Evolutionary conservation across 2,329 filamentous ascomycete species (phyloP), one percentile per base, ranked within the genome.

Genomic region (Rhinocladiella similis): DNA sequence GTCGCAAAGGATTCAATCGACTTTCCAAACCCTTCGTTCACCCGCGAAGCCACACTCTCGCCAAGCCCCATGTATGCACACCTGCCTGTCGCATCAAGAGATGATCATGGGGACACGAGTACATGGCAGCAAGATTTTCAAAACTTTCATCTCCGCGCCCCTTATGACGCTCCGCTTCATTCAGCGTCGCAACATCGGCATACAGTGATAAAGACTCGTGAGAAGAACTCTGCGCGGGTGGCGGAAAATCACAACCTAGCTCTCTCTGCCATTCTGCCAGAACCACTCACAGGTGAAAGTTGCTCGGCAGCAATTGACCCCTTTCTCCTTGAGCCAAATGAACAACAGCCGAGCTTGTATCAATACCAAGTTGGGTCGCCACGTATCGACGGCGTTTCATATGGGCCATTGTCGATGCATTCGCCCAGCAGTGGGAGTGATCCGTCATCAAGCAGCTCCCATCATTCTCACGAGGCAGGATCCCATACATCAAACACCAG

Each of bases 61-160:
- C 73, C 78, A 42, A 82, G 78, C 65, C 79, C 83, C 76, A 82
- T 82, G 76, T 80, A 76, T 63, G 75, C 81, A 39, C 75, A 78
- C 54, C 57, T 77, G 73, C 70, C 75, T 70, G 47, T 55, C 29
- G 68, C 77, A 57, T 66, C 64, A 57, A 75, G 67, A 62, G 74
- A 72, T 70, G 69, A 69, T 22, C 57, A 46, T 73, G 72, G 73
- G 65, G 74, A 68, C 68, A 76, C 48, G 65, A 54, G 47, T 50
- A 58, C 70, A 46, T 85, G 83, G 82, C 73, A 76, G 38, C 76
- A 80, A 62, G 78, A 80, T 56, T 73, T 83, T 43, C 77, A 82
- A 56, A 78, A 78, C 58, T 82, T 82, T 65, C 74, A 74, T 58
- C 69, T 83, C 42, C 75, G 78, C 47, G 68, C 74, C 60, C 71